phyloP scores from a whole-genome alignment of 2,329 filamentous ascomycete species.

The Penicillium psychrosexuale region DNA sequence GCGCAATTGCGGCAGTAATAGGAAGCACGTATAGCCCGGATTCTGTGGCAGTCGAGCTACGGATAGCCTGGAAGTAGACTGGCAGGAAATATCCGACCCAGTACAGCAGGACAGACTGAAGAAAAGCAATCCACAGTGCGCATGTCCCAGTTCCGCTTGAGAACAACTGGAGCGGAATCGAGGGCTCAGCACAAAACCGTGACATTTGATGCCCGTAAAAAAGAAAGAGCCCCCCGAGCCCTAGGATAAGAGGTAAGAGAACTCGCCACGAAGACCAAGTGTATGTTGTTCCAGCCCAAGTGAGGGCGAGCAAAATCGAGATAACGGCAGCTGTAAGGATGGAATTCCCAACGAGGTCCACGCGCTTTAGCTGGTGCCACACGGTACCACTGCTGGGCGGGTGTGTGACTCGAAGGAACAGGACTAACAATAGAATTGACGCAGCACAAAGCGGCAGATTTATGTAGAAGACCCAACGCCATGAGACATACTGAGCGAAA shows the following conservation, averaged over 20 bases:
- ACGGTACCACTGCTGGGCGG: background rate
- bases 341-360: conserved; percentile 32
- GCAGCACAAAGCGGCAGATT: conserved; percentile 2
- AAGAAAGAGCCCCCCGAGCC: conserved; percentile 21
- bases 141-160: background rate
- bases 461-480: conserved; percentile 13
- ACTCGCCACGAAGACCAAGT: conserved; percentile 31
- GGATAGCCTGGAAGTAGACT: conserved; percentile 48
- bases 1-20: conserved; percentile 22
- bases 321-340: conserved; percentile 29
- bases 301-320: conserved; percentile 32
- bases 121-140: conserved; percentile 10
- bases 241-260: conserved; percentile 30
- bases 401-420: conserved; percentile 13
- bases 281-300: conserved; percentile 31
- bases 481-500: background rate
- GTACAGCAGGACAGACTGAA: conserved; percentile 15
- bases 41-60: conserved; percentile 29
- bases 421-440: background rate
- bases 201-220: conserved; percentile 25
- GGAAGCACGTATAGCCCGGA: conserved; percentile 35
- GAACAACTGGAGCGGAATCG: background rate
- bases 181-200: background rate
- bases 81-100: conserved; percentile 39
- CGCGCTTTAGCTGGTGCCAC: background rate